Evolutionary conservation across 331 rosid species (phyloP).

Genomic region (Malus hybrid): DNA sequence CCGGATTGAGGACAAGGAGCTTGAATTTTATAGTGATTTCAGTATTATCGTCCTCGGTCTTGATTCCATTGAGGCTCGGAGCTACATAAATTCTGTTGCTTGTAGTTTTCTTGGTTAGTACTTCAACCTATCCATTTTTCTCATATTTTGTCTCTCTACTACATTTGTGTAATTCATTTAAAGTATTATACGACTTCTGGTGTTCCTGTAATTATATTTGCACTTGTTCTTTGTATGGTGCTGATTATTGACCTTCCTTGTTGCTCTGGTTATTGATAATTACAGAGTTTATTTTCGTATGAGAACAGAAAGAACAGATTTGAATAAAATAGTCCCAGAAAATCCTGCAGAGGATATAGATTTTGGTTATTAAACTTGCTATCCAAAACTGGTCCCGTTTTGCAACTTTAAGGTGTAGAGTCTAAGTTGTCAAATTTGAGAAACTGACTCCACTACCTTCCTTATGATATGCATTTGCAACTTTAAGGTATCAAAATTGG

Average conservation of each 20-base stretch:
- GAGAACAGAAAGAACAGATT: neutral
- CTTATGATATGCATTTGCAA: neutral
- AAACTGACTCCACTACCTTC: neutral
- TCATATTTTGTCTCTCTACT: neutral
- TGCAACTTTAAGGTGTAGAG: neutral
- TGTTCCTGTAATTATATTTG: neutral
- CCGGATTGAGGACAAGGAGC: slow-evolving; percentile 88
- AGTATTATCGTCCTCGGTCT: slow-evolving; percentile 89
- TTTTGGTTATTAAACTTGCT: neutral
- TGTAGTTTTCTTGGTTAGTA: slow-evolving; percentile 84
- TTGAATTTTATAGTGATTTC: slow-evolving; percentile 68
- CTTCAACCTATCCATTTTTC: neutral
- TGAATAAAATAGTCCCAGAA: neutral
- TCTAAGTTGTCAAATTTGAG: neutral
- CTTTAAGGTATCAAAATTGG: neutral
- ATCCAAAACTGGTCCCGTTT: neutral
- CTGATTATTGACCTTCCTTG: neutral
- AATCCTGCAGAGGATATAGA: neutral
- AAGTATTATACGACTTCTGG: neutral
- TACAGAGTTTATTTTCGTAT: neutral
- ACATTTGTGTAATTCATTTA: neutral
- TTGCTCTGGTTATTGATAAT: neutral
- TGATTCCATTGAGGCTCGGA: slow-evolving; percentile 95
- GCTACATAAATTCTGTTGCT: slow-evolving; percentile 86
- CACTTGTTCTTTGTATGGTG: neutral